These are phyloP conservation scores for Cladosporium sphaerospermum DNA, from an alignment of 2,329 filamentous ascomycete genomes.

Conservation along the genomic window DNA sequence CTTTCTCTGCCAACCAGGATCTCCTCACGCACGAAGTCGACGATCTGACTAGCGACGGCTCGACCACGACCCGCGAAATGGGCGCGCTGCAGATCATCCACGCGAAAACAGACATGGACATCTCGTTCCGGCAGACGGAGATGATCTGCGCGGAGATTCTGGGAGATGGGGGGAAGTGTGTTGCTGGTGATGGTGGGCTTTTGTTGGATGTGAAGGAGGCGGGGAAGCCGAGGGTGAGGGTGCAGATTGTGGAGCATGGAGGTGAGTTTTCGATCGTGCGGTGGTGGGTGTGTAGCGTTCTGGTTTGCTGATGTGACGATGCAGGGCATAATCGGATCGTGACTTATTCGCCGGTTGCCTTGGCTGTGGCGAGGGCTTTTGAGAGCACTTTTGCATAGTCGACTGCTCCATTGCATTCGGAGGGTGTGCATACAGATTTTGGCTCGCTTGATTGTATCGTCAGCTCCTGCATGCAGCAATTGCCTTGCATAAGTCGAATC, in stretches of 20 bases:
- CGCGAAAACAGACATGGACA: slow-evolving; percentile 73
- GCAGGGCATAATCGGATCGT: slow-evolving; percentile 65
- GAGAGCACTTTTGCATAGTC: slow-evolving; percentile 29
- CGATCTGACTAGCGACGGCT: slow-evolving; percentile 34
- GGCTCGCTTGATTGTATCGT: too few relatives aligned
- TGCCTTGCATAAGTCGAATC: too few relatives aligned
- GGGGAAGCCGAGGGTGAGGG: slow-evolving; percentile 30
- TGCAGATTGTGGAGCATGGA: slow-evolving; percentile 40
- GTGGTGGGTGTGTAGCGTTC: not conserved
- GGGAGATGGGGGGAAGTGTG: slow-evolving; percentile 38
- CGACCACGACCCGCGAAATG: slow-evolving; percentile 19
- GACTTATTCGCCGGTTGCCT: slow-evolving; percentile 55
- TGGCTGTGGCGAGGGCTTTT: slow-evolving; percentile 63
- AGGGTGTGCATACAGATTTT: too few relatives aligned
- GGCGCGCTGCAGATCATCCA: slow-evolving; percentile 65
- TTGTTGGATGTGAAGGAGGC: slow-evolving; percentile 18
- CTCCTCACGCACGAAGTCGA: slow-evolving; percentile 31
- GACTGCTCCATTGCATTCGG: too few relatives aligned
- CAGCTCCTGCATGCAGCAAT: too few relatives aligned
- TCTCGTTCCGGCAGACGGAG: slow-evolving; percentile 66
- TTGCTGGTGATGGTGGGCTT: slow-evolving; percentile 26
- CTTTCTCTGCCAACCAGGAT: slow-evolving; percentile 34
- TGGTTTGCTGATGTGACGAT: not conserved
- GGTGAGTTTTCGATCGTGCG: slow-evolving; percentile 24
- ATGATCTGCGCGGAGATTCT: slow-evolving; percentile 57